Evolutionary conservation across 257 asterid species (phyloP).

Genomic region (Scutellaria minor): DNA sequence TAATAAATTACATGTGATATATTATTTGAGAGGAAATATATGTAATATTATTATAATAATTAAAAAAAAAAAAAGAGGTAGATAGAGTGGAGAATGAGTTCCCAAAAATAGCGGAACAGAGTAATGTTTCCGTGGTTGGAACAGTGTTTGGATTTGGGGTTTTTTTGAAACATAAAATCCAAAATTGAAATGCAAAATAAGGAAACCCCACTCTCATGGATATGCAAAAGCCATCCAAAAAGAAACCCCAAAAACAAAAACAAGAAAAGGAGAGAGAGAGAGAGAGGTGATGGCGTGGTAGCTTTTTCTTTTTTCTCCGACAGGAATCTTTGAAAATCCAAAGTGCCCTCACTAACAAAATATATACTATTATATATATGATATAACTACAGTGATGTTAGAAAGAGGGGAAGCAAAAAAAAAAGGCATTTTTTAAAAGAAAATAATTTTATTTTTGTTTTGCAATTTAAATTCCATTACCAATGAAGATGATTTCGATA

Average conservation of each 20-base stretch:
- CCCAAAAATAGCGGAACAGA: slow-evolving; percentile 27
- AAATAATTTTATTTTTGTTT: too few species aligned
- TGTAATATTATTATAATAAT: background rate
- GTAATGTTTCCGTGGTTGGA: slow-evolving; percentile 42
- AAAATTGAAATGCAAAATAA: slow-evolving; percentile 15
- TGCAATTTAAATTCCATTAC: too few species aligned
- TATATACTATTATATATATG: too few species aligned
- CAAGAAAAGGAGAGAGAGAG: slow-evolving; percentile 21
- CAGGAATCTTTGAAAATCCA: slow-evolving; percentile 79
- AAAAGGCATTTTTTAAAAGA: too few species aligned
- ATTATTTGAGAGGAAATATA: too few species aligned
- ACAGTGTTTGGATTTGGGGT: slow-evolving; percentile 33
- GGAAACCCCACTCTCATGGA: slow-evolving; percentile 33
- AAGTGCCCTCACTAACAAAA: slow-evolving; percentile 39
- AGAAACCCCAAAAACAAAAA: slow-evolving; percentile 25
- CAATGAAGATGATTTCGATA: too few species aligned
- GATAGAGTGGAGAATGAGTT: background rate
- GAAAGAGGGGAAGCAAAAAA: too few species aligned
- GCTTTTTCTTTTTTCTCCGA: slow-evolving; percentile 70
- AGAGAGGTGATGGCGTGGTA: slow-evolving; percentile 55
- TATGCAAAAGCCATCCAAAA: slow-evolving; percentile 42
- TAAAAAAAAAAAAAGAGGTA: background rate
- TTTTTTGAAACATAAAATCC: slow-evolving; percentile 28
- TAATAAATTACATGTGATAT: too few species aligned
- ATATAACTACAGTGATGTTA: too few species aligned